Evolutionary conservation across 176 grass and related monocot species (phyloP).

Genomic region (Alopecurus myosuroides): DNA sequence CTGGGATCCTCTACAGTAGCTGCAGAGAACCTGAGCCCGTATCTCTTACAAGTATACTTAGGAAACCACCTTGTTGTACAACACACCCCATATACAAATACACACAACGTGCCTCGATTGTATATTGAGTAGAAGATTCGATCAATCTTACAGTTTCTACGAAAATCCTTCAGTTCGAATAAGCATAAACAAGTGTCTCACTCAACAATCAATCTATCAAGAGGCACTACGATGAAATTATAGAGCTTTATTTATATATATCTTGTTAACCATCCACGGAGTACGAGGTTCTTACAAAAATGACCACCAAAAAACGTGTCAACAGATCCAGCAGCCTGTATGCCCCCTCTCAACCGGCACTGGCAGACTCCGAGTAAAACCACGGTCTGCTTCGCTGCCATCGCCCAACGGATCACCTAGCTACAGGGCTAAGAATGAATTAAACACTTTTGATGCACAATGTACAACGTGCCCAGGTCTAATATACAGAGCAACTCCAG

Average conservation of each 20-base stretch:
- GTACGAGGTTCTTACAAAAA: not conserved
- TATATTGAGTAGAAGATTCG: too few relatives aligned
- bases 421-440: conserved; percentile 31
- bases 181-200: too few relatives aligned
- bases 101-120: not conserved
- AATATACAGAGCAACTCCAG: not conserved
- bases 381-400: not conserved
- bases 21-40: too few relatives aligned
- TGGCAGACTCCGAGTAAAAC: conserved; percentile 40
- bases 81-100: not conserved
- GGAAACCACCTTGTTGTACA: not conserved
- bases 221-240: not conserved
- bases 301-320: not conserved
- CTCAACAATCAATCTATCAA: too few relatives aligned
- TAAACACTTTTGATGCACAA: conserved; percentile 15
- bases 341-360: conserved; percentile 12
- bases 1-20: too few relatives aligned
- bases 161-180: too few relatives aligned
- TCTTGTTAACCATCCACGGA: not conserved
- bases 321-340: not conserved
- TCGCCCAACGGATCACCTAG: not conserved
- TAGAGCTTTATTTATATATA: not conserved
- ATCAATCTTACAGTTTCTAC: too few relatives aligned
- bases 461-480: conserved; percentile 18
- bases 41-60: not conserved